Evolutionary conservation across 495 filamentous ascomycete species (phyloP), one percentile per base, ranked within the genome.

Genomic region (Choiromyces venosus): DNA sequence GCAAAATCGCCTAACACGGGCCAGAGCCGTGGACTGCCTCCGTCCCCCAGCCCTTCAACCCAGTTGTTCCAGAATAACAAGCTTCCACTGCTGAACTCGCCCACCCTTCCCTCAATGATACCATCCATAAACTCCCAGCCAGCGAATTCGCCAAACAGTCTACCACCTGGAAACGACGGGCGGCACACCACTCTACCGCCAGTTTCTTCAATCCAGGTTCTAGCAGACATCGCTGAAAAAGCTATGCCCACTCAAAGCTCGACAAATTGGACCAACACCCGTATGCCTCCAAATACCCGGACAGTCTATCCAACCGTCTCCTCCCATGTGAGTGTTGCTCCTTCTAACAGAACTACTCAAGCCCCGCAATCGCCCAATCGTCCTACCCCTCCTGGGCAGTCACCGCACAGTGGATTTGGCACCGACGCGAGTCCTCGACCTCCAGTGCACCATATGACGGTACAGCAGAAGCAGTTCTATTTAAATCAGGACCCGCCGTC

Each of bases 291-390:
- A 77, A 78, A 68, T 66, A 16, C 77, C 18, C 68, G 68, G 64
- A 80, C 68, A 38, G 73, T 70, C 37, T 80, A 73, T 72, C 78
- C 78, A 69, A 74, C 78, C 68, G 78, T 76, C 42, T 79, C 74
- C 61, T 79, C 77, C 40, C 79, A 80, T 73, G 70, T 80, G 36
- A 80, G 69, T 72, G 67, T 80, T 39, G 65, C 78, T 70, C 65
- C 78, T 69, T 78, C 79, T 78, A 80, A 80, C 72, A 77, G 75
- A 78, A 65, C 73, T 46, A 67, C 79, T 19, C 79, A 80, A 78
- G 78, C 79, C 73, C 70, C 68, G 40, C 79, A 73, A 78, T 78
- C 79, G 37, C 79, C 79, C 64, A 69, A 71, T 36, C 68, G 69
- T 21, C 72, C 75, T 12, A 29, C 52, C 5, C 74, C 72, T 36